phyloP scores from a whole-genome alignment of 139 green algal species.

The Micractinium sp. region DNA sequence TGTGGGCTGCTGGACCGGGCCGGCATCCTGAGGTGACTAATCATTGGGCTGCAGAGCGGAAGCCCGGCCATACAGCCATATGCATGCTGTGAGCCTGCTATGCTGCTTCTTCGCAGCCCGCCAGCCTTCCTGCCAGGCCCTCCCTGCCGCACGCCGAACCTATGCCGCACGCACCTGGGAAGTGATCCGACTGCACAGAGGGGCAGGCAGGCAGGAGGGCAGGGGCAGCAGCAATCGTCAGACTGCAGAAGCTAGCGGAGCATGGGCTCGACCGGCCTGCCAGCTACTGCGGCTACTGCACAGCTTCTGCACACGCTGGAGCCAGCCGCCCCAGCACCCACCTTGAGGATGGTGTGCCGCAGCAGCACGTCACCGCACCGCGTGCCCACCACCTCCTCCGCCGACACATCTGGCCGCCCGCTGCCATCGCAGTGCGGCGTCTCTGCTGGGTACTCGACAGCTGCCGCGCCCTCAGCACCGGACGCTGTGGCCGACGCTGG shows the following conservation, averaged over 20 bases:
- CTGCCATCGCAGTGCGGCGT: background rate
- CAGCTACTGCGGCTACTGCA: background rate
- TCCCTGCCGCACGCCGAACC: background rate
- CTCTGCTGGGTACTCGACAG: background rate
- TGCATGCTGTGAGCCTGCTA: background rate
- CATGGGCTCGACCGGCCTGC: background rate
- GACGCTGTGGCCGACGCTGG: background rate
- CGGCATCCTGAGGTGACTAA: background rate
- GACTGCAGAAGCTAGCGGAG: background rate
- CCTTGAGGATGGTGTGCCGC: conserved; percentile 91
- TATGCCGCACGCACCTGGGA: background rate
- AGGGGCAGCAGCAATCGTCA: background rate
- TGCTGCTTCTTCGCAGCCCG: background rate
- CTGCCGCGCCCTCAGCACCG: background rate
- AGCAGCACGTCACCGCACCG: conserved; percentile 82
- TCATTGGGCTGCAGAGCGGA: too few species aligned
- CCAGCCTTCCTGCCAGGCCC: background rate
- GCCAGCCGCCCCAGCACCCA: conserved; percentile 23
- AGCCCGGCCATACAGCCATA: background rate
- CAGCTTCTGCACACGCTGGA: background rate
- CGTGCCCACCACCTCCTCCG: conserved; percentile 70
- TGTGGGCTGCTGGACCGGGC: too few species aligned
- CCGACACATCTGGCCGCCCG: conserved; percentile 3
- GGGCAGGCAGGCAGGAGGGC: background rate
- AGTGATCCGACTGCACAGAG: background rate